Evolutionary conservation across 257 asterid genomes (phyloP).

Genomic region (Scutellaria barbata): DNA sequence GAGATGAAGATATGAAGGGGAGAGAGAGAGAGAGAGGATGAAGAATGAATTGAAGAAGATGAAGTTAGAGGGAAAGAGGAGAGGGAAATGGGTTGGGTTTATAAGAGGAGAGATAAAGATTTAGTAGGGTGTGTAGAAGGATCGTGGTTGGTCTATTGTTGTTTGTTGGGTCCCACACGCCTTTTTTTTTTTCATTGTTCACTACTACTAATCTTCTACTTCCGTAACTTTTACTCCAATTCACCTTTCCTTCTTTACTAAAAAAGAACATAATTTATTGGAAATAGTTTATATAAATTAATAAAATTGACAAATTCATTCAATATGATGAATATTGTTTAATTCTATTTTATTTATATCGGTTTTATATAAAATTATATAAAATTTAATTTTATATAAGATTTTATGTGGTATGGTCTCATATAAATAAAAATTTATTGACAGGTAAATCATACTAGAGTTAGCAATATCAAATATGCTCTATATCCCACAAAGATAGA

Average conservation of each 20-base stretch:
- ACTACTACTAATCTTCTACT: constrained; percentile 27
- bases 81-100: constrained; percentile 30
- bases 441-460: too few relatives aligned
- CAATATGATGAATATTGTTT: too few relatives aligned
- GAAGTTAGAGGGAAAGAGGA: neutral
- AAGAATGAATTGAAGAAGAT: neutral
- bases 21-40: neutral
- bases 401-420: too few relatives aligned
- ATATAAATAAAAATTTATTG: too few relatives aligned
- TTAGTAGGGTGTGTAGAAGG: constrained; percentile 42
- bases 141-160: constrained; percentile 46
- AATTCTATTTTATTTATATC: too few relatives aligned
- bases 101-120: constrained; percentile 45
- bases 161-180: constrained; percentile 71
- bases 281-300: too few relatives aligned
- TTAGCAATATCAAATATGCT: too few relatives aligned
- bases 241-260: constrained; percentile 22
- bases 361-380: too few relatives aligned
- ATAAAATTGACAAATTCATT: too few relatives aligned
- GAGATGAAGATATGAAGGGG: constrained; percentile 18
- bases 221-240: constrained; percentile 62
- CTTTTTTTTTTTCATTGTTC: constrained; percentile 24
- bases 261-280: too few relatives aligned
- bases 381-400: too few relatives aligned
- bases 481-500: too few relatives aligned